Base-by-base conservation (phyloP, 2,329 filamentous ascomycete genomes). In the Akanthomyces muscarius region DNA sequence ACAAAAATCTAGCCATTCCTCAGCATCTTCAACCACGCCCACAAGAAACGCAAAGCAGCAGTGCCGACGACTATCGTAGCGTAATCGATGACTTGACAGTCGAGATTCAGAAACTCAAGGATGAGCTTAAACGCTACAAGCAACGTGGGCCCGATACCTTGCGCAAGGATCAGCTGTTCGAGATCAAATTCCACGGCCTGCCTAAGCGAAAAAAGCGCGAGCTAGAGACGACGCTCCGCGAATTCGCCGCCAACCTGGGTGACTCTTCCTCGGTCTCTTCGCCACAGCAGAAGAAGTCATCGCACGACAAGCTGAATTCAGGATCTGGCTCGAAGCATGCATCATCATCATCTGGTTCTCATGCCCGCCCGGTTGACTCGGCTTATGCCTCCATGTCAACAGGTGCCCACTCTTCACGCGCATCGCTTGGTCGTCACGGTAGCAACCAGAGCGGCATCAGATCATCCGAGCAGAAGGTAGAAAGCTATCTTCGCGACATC, bases 41-140 rank as follows among this genome's bases (percentile, higher is more conserved):
- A 11, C 44, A 70, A 0, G 63, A 71, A 44, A 76, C 76, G 3
- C 83, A 74, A 23, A 84, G 76, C 70, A 90, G 85, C 70, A 88
- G 87, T 57, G 86, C 84, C 33, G 90, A 90, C 63, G 91, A 93
- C 62, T 93, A 87, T 65, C 83, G 91, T 53, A 89, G 89, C 67
- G 90, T 96, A 18, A 96, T 96, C 54, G 91, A 96, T 69, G 92
- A 96, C 71, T 75, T 96, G 64, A 96, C 91, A 0, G 80, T 96
- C 30, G 89, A 92, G 71, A 96, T 95, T 71, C 90, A 91, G 72
- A 88, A 86, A 58, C 74, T 96, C 65, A 92, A 88, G 75, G 86
- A 89, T 67, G 86, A 87, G 69, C 70, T 96, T 61, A 89, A 85
- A 69, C 87, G 85, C 60, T 90, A 90, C 65, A 89, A 90, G 72